Conservation (phyloP, 2,329 filamentous ascomycete species). For the Neophaeococcomyces aloes region DNA sequence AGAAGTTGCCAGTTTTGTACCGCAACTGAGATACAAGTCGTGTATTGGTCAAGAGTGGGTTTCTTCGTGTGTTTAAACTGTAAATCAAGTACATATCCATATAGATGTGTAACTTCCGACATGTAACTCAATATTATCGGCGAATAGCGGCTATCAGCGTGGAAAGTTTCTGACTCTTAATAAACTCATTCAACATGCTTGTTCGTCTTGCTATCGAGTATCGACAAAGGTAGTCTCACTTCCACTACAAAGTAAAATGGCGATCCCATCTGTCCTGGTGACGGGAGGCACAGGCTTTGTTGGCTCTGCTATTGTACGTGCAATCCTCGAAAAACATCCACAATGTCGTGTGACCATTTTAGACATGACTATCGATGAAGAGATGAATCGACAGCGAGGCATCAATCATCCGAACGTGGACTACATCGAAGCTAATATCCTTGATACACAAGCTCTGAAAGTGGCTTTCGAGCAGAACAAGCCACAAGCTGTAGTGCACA, state of each 20-base stretch:
- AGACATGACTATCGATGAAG: conserved; percentile 20
- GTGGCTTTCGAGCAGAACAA: conserved; percentile 30
- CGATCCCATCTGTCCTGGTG: conserved; percentile 23
- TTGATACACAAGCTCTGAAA: conserved; percentile 22
- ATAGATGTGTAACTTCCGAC: too few species aligned
- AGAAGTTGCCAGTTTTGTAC: too few species aligned
- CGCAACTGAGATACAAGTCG: too few species aligned
- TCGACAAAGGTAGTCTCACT: too few species aligned
- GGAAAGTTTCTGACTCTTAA: too few species aligned
- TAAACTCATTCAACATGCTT: too few species aligned
- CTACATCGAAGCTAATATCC: conserved; percentile 29
- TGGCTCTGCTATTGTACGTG: conserved; percentile 29
- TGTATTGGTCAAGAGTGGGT: too few species aligned
- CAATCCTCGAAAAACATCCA: conserved; percentile 29
- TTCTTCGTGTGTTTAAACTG: too few species aligned
- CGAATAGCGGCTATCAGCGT: too few species aligned
- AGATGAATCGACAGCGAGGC: not conserved
- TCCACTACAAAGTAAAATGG: not conserved
- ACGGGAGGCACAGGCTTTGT: conserved; percentile 33
- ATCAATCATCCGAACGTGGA: conserved; percentile 9
- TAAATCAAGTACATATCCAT: too few species aligned
- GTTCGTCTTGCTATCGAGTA: too few species aligned
- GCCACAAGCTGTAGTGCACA: conserved; percentile 45
- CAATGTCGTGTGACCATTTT: conserved; percentile 29
- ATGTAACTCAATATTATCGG: too few species aligned